Evolutionary conservation across 164 flowering plant species (phyloP), one percentile per base, ranked within the genome.

Genomic region (Magnolia officinalis): DNA sequence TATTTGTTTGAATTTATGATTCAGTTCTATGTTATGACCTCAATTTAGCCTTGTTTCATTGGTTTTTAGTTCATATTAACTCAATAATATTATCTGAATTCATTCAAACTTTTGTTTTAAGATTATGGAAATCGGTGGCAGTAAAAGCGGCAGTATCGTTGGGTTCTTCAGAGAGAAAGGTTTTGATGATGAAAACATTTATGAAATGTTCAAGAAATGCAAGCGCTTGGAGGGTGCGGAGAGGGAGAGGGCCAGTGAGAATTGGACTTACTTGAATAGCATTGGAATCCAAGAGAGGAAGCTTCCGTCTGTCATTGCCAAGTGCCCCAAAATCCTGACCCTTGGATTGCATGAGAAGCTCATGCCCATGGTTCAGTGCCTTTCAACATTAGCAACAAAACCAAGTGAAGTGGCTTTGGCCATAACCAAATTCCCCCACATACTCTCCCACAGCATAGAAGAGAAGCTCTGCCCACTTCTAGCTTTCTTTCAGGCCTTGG

Each of bases 381-480:
- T 96, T 2, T 65, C 82, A 18, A 86, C 98, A 8, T 81, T 96
- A 16, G 90, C 86, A 19, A 87, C 95, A 18, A 92, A 90, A 77
- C 93, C 91, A 1, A 76, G 72, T 50, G 97, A 96, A 74, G 91
- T 94, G 73, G 86, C 90, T 51, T 81, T 85, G 21, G 94, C 96
- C 70, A 89, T 96, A 26, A 80, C 86, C 67, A 92, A 82, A 72
- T 94, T 96, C 79, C 98, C 99, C 45, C 90, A 87, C 83, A 85
- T 94, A 26, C 89, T 96, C 51, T 84, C 88, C 7, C 98, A 96
- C 79, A 91, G 97, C 58, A 89, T 94, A 74, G 98, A 94, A 80
- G 96, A 94, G 84, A 92, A 96, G 84, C 92, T 96, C 23, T 94
- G 97, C 77, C 99, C 98, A 2, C 90, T 96, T 51, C 79, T 96